These are phyloP conservation scores for Chrysoporthe cubensis DNA, from an alignment of 2,329 filamentous ascomycete genomes.

Conservation along the genomic window DNA sequence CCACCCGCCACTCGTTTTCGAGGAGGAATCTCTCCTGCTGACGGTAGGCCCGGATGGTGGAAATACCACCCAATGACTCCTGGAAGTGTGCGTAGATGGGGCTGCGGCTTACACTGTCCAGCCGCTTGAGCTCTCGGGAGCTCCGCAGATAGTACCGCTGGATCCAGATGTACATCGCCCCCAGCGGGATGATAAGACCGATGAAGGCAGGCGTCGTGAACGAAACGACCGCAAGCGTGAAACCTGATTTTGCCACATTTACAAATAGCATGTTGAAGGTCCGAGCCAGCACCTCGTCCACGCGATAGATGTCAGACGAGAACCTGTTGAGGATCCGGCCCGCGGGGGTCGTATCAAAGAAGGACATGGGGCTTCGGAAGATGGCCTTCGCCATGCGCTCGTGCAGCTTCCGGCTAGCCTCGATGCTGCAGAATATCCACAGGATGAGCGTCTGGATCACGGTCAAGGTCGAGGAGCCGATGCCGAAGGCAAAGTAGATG, in stretches of 20 bases:
- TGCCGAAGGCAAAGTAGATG: constrained; percentile 92
- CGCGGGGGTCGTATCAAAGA: constrained; percentile 96
- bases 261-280: constrained; percentile 97
- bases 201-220: constrained; percentile 80
- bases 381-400: constrained; percentile 97
- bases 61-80: constrained; percentile 90
- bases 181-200: constrained; percentile 78
- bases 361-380: constrained; percentile 97
- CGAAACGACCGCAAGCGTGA: constrained; percentile 87
- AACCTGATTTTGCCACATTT: constrained; percentile 73
- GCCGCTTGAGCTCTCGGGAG: constrained; percentile 91
- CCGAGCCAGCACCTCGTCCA: constrained; percentile 92
- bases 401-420: constrained; percentile 95
- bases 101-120: constrained; percentile 93
- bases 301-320: constrained; percentile 81
- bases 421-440: constrained; percentile 99
- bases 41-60: constrained; percentile 92
- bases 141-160: constrained; percentile 97
- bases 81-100: constrained; percentile 99
- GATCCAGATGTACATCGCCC: constrained; percentile 84
- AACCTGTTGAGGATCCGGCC: constrained; percentile 97
- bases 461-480: constrained; percentile 82
- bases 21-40: constrained; percentile 85
- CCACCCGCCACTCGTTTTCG: constrained; percentile 97
- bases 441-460: constrained; percentile 92